Evolutionary conservation across 2,329 filamentous ascomycete species (phyloP), one percentile per base, ranked within the genome.

Genomic region (Diaporthe eres): DNA sequence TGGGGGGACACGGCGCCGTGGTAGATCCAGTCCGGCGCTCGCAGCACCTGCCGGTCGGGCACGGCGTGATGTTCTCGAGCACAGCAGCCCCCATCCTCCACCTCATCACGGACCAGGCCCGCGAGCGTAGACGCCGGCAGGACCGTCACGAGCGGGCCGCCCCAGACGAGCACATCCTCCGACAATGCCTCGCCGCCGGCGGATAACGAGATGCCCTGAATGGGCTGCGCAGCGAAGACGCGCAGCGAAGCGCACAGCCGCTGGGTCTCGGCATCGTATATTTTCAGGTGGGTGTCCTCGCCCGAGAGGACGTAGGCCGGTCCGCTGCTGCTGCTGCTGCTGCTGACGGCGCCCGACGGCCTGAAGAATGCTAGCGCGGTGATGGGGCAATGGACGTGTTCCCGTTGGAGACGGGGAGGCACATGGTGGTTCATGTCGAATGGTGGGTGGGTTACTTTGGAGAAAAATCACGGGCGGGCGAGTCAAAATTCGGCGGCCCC

Each of bases 21-120:
- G 79, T 96, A 90, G 77, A 97, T 92, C 95, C 95, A 97, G 83
- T 98, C 95, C 7, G 90, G 87, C 2, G 90, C 89, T 4, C 82
- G 82, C 10, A 77, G 42, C 34, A 85, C 85, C 79, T 89, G 89
- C 9, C 77, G 79, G 34, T 81, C 74, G 28, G 71, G 72, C 44
- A 81, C 53, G n/a, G 76, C 72, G 78, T 71, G 19, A 77, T 71
- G 13, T 15, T 39, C 34, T 4, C 39, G 10, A 15, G 60, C 10
- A 17, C 17, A 12, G 34, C 22, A 22, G 34, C 22, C 31, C 17
- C 25, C 9, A 37, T 31, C 55, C 80, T 53, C 17, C 34, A 44
- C 19, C 39, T 49, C 10, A 77, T 76, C 42, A 82, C 70, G 49
- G 25, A 84, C 76, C 22, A 89, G 72, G 51, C 78, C 71, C 31